Conservation (phyloP, 2,329 filamentous ascomycete genomes). For the Venturia nashicola region DNA sequence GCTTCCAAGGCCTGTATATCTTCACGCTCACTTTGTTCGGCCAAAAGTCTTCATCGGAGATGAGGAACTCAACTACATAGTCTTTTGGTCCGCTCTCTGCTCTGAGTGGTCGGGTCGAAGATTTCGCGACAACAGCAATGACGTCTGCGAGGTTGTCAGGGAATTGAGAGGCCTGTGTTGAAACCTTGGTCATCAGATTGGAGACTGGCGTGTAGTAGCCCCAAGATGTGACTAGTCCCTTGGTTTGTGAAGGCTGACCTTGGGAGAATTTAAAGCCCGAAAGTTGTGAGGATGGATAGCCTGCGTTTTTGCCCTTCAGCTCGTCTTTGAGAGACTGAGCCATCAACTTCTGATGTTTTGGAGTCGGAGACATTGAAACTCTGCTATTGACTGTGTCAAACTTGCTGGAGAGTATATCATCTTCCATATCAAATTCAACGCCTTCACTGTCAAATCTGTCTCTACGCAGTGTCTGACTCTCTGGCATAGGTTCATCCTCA, state of each 20-base stretch:
- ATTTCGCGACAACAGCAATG: slow-evolving; percentile 29
- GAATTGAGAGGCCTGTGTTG: slow-evolving; percentile 23
- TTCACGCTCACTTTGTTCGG: slow-evolving; percentile 22
- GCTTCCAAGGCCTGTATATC: slow-evolving; percentile 31
- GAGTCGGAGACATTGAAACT: not conserved
- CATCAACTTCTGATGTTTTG: not conserved
- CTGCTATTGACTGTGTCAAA: not conserved
- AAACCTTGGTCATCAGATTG: slow-evolving; percentile 27
- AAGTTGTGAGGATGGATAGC: slow-evolving; percentile 3
- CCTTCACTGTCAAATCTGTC: not conserved
- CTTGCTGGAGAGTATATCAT: not conserved
- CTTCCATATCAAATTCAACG: not conserved
- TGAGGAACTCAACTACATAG: slow-evolving; percentile 28
- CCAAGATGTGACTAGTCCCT: slow-evolving; percentile 27
- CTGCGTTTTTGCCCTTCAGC: not conserved
- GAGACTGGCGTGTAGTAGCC: slow-evolving; percentile 34
- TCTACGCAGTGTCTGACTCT: not conserved
- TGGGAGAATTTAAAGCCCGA: not conserved
- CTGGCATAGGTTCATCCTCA: not conserved
- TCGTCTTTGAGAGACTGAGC: not conserved
- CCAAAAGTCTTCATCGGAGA: slow-evolving; percentile 26
- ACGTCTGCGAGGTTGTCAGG: slow-evolving; percentile 25
- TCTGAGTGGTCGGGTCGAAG: slow-evolving; percentile 21
- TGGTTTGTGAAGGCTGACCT: not conserved
- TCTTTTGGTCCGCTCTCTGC: slow-evolving; percentile 31